Evolutionary conservation across 768 basidiomycete species (phyloP).

Genomic region (Naganishia friedmannii): DNA sequence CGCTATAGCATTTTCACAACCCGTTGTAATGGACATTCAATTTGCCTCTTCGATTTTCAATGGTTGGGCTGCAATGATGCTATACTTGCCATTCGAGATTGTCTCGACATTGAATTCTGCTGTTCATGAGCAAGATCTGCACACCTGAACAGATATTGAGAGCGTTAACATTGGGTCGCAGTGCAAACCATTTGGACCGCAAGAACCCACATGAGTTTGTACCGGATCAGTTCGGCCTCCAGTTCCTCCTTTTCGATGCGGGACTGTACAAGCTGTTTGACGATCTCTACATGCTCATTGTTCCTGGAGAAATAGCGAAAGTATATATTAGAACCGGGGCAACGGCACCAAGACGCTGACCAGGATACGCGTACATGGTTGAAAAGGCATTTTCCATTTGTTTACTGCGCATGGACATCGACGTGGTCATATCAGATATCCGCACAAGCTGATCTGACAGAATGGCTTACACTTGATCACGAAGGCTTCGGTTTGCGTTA

Average conservation of each 20-base stretch:
- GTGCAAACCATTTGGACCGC: too few relatives aligned
- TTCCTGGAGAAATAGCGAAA: constrained; percentile 34
- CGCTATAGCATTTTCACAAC: background rate
- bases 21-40: background rate
- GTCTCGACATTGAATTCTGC: background rate
- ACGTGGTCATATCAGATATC: background rate
- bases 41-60: background rate
- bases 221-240: constrained; percentile 88
- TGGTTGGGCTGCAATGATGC: background rate
- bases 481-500: constrained; percentile 71
- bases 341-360: constrained; percentile 16
- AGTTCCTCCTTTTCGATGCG: constrained; percentile 87
- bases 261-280: constrained; percentile 80
- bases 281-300: constrained; percentile 51
- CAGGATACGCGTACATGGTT: constrained; percentile 56
- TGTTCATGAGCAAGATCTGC: constrained; percentile 21
- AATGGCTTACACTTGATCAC: constrained; percentile 69
- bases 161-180: background rate
- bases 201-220: constrained; percentile 84
- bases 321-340: background rate
- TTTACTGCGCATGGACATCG: constrained; percentile 59
- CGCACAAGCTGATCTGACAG: background rate
- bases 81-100: constrained; percentile 16
- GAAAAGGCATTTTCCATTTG: constrained; percentile 73
- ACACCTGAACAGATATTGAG: background rate